Base-by-base conservation (phyloP, 208 protist species). In the Crithidia sp. region DNA sequence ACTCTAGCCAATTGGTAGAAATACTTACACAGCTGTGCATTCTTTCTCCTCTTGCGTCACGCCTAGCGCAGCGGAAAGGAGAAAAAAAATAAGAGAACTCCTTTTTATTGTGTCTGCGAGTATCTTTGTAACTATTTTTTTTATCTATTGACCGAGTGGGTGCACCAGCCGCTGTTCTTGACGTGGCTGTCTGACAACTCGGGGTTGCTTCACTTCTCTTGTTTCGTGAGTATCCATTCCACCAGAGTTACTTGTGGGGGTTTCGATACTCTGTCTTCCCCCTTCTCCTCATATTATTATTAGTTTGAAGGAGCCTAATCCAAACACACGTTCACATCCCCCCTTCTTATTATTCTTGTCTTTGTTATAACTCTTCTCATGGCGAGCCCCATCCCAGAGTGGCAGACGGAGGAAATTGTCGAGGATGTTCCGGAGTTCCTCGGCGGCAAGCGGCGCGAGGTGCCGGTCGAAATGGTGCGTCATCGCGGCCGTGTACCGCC, bases 381-480 rank as follows among this genome's bases (percentile, higher is more conserved):
- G 57, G 17, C 62, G 2, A 59, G 16, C 14, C 36, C 40, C n/a
- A 73, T 81, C 28, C 74, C 71, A 5, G 79, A 84, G 37, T 75
- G 72, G 74, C 43, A 55, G 17, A 65, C 47, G 4, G 74, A 71
- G n/a, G 81, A 84, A 49, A 86, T 89, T 40, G 65, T 80, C 14
- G 84, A 89, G 60, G 66, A 82, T 53, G 72, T 89, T 3, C 72
- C 59, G 39, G 84, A 89, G 8, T 83, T 80, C 16, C 44, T 89
- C 0, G 67, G 62, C n/a, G 75, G 67, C n/a, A 71, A 60, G 28
- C 49, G 70, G 37, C 69, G 62, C 4, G 65, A 76, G 39, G 7
- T 84, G 16, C 37, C 57, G 8, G 54, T 69, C 2, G 39, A 44
- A 3, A 3, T 50, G 13, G 39, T 61, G 55, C 58, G 69, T n/a